Percentiles rank a stretch among this genome's conserved stretches.
Evolutionary conservation across 1,284 basidiomycete species (phyloP).

Genomic region (Ustilago loliicola): DNA sequence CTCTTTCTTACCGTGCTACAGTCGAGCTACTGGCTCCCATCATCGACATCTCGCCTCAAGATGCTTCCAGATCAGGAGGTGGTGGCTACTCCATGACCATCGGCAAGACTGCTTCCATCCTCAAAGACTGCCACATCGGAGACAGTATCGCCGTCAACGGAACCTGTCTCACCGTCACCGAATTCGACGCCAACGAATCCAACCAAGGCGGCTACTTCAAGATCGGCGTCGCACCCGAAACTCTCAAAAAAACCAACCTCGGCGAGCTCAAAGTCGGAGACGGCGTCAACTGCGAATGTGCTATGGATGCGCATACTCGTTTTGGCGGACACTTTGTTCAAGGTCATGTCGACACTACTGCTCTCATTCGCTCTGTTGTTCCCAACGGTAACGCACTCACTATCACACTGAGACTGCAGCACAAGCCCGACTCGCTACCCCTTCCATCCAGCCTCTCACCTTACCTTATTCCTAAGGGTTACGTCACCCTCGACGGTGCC

Average conservation of each 20-base stretch:
- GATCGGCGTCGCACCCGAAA: conserved; percentile 96
- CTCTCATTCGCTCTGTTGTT: conserved; percentile 72
- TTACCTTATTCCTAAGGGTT: conserved; percentile 96
- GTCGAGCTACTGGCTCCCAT: conserved; percentile 83
- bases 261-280: conserved; percentile 81
- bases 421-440: conserved; percentile 71
- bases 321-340: conserved; percentile 99
- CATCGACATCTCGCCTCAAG: conserved; percentile 73
- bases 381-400: conserved; percentile 88
- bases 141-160: conserved; percentile 93
- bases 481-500: conserved; percentile 92
- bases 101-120: conserved; percentile 79
- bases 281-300: conserved; percentile 93
- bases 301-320: conserved; percentile 87
- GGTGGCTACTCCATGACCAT: conserved; percentile 87
- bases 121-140: conserved; percentile 91
- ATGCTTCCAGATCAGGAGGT: conserved; percentile 75
- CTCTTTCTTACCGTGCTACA: not conserved
- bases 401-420: conserved; percentile 79
- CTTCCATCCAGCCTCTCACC: conserved; percentile 80
- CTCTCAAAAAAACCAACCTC: conserved; percentile 88
- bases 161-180: conserved; percentile 86
- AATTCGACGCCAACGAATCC: conserved; percentile 75
- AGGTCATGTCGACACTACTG: conserved; percentile 83
- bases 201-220: conserved; percentile 76